Conservation (phyloP, 805 yeast species). For the Yamadazyma paraphyllophila region DNA sequence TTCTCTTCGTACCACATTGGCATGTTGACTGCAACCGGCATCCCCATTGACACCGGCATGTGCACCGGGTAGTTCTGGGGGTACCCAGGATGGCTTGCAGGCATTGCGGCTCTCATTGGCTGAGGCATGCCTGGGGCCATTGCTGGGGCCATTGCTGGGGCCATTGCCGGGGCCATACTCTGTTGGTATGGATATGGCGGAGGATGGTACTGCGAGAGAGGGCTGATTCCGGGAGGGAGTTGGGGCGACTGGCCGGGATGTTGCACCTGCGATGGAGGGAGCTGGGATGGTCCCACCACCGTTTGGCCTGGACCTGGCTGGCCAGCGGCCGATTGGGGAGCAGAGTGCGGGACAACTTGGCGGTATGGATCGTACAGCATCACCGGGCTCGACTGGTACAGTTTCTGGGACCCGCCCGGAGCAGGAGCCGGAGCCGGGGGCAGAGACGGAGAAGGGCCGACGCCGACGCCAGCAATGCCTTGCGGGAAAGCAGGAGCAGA, state of each 20-base stretch:
- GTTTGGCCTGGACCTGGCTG: too few species aligned
- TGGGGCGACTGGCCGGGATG: not conserved
- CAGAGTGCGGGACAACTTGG: not conserved
- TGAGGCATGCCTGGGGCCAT: conserved; percentile 3
- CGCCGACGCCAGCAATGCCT: too few species aligned
- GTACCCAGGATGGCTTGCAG: not conserved
- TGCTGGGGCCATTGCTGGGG: conserved; percentile 5
- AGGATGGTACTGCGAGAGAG: conserved; percentile 1
- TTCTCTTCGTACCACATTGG: conserved; percentile 16
- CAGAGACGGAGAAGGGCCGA: not conserved
- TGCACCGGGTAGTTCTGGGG: not conserved
- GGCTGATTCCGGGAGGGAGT: not conserved
- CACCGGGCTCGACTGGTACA: conserved; percentile 1
- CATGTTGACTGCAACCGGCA: conserved; percentile 6
- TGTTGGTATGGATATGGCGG: conserved; percentile 1
- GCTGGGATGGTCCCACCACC: too few species aligned
- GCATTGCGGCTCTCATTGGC: too few species aligned
- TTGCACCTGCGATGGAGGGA: not conserved
- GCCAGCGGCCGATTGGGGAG: not conserved
- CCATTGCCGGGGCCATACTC: not conserved
- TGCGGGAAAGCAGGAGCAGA: not conserved
- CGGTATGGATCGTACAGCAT: conserved; percentile 2
- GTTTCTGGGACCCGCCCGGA: not conserved
- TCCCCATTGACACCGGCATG: conserved; percentile 2
- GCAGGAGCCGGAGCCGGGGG: not conserved